A percentile compares a stretch with the other conserved stretches of the same genome.
Conservation (phyloP, 768 basidiomycete species). For the Termitomyces bulborhizus region DNA sequence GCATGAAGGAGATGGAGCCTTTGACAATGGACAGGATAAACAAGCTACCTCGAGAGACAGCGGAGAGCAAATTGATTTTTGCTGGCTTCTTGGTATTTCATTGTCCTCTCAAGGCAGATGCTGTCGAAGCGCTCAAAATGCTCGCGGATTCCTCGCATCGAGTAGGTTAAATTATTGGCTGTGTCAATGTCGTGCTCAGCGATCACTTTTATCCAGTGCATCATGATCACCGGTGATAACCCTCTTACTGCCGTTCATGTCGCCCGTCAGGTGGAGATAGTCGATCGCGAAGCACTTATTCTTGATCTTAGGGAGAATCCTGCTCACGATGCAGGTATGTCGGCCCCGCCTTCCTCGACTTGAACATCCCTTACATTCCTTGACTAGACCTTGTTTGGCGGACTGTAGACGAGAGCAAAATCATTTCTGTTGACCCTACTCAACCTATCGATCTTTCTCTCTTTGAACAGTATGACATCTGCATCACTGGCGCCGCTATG, state of each 20-base stretch:
- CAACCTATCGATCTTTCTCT: conserved; percentile 73
- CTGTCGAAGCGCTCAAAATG: conserved; percentile 87
- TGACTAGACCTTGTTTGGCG: conserved; percentile 81
- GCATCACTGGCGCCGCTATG: conserved; percentile 91
- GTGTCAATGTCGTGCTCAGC: background rate
- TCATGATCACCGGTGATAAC: conserved; percentile 99
- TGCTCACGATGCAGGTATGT: conserved; percentile 57
- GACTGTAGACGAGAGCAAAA: conserved; percentile 85
- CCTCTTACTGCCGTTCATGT: conserved; percentile 96
- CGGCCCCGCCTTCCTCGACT: background rate
- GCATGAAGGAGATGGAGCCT: conserved; percentile 74
- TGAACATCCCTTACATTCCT: background rate
- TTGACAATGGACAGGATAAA: conserved; percentile 82
- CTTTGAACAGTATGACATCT: conserved; percentile 89
- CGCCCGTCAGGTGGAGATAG: conserved; percentile 93
- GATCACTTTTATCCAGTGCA: conserved; percentile 49
- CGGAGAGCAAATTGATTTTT: conserved; percentile 75
- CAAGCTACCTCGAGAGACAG: conserved; percentile 73
- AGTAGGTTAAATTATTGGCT: conserved; percentile 40
- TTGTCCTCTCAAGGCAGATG: conserved; percentile 93
- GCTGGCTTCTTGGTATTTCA: conserved; percentile 99
- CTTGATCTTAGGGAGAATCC: conserved; percentile 86
- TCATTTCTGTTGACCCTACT: conserved; percentile 80
- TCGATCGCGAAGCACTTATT: conserved; percentile 92
- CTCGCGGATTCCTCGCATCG: conserved; percentile 94